Evolutionary conservation across 2,329 filamentous ascomycete species (phyloP), one percentile per base, ranked within the genome.

Genomic region (Remersonia thermophila): DNA sequence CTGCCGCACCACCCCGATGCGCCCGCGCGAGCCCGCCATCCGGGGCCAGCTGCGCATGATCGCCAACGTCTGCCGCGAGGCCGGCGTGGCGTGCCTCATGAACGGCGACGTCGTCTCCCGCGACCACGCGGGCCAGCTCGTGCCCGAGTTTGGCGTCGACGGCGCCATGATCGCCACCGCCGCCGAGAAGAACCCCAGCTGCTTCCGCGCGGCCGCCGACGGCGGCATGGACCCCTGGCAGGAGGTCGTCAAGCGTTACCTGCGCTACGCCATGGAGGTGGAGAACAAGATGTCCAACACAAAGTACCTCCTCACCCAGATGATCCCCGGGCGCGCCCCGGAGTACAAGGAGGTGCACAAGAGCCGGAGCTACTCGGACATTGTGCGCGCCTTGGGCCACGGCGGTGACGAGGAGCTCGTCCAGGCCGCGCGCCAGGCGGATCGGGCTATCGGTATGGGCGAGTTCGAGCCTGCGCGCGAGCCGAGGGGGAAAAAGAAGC

Each of bases 81-180:
- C 78, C 9, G 89, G 89, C 18, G 86, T 98, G 2, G 86, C 89
- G 7, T 95, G 89, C 53, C 61, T 96, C 28, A 87, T 96, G 77
- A 98, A 98, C 53, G 91, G 91, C 32, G 91, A 98, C 51, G 86
- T 98, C 0, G 74, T 70, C 37, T 74, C 67, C 27, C 73, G 83
- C 37, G 80, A 84, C 34, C 67, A 93, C 40, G 89, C 78, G 0
- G 53, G 82, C 7, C 55, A 65, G 40, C 67, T 98, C 6, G 79
- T 86, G 42, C 51, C 71, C 17, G 80, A 94, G 55, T 95, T 73
- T 53, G 80, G 78, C n/a, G 83, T 82, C 5, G 87, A 96, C 52
- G 89, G 87, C 5, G 91, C 84, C 42, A 98, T 98, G 91, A 96
- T 98, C 51, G 91, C 91, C 8, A 91, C 85, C 3, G 73, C 84